Conservation (phyloP, 1,284 basidiomycete species). For the Vanrija sp. region DNA sequence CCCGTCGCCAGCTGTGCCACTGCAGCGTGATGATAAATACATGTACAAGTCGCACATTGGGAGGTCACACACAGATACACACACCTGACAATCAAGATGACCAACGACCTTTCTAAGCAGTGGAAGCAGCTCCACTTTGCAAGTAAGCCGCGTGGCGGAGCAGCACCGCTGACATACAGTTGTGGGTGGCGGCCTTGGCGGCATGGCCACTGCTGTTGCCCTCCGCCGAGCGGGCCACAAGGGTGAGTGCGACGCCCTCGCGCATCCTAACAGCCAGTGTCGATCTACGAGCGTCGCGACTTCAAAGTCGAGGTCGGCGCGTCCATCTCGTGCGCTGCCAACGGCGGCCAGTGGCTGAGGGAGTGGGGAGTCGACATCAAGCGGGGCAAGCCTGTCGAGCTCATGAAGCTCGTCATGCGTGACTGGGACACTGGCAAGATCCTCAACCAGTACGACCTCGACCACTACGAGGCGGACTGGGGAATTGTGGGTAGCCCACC, state of each 20-base stretch:
- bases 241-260: not conserved
- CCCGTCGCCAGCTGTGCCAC: too few relatives aligned
- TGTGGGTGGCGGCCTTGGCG: conserved; percentile 38
- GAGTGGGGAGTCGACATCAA: conserved; percentile 37
- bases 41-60: too few relatives aligned
- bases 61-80: too few relatives aligned
- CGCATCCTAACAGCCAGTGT: conserved; percentile 14
- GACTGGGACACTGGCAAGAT: conserved; percentile 39
- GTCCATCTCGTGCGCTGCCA: conserved; percentile 40
- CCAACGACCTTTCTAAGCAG: too few relatives aligned
- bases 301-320: conserved; percentile 40
- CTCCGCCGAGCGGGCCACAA: conserved; percentile 36
- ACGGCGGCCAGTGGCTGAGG: conserved; percentile 34
- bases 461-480: conserved; percentile 38
- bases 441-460: conserved; percentile 33
- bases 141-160: conserved; percentile 1
- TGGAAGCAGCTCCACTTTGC: conserved; percentile 15
- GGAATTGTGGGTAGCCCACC: conserved; percentile 13
- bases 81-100: too few relatives aligned
- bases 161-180: conserved; percentile 8
- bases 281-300: conserved; percentile 38
- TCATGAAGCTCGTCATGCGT: conserved; percentile 36
- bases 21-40: too few relatives aligned
- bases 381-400: conserved; percentile 30
- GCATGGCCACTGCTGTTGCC: conserved; percentile 32